Evolutionary conservation across 257 asterid genomes (phyloP).

Genomic region (Linaria vulgaris): DNA sequence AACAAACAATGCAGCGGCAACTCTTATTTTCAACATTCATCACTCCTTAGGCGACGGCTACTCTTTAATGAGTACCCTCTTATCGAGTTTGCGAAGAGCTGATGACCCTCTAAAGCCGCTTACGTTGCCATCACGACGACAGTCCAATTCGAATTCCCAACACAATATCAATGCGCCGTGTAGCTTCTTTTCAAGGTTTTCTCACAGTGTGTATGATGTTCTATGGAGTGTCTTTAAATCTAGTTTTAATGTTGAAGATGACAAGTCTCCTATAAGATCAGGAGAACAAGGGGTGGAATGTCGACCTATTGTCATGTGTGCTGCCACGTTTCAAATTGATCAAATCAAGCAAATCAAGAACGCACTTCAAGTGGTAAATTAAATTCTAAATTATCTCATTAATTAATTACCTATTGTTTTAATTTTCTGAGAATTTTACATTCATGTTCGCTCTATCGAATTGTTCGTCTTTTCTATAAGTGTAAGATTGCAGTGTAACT

Average conservation of each 20-base stretch:
- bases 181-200: not conserved
- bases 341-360: slow-evolving; percentile 29
- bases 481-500: too few relatives aligned
- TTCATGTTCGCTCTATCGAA: too few relatives aligned
- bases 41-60: slow-evolving; percentile 42
- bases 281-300: slow-evolving; percentile 26
- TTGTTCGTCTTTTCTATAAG: too few relatives aligned
- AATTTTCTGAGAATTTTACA: too few relatives aligned
- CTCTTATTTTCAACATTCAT: slow-evolving; percentile 28
- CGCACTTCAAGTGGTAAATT: slow-evolving; percentile 27
- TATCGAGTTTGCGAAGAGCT: slow-evolving; percentile 33
- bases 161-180: not conserved
- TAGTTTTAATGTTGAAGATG: slow-evolving; percentile 27
- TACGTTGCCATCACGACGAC: slow-evolving; percentile 30
- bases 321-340: slow-evolving; percentile 21
- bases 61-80: slow-evolving; percentile 33
- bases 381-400: too few relatives aligned
- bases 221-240: slow-evolving; percentile 27
- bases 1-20: slow-evolving; percentile 29
- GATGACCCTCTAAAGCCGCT: slow-evolving; percentile 32
- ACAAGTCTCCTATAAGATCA: slow-evolving; percentile 25
- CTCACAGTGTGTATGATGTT: slow-evolving; percentile 22
- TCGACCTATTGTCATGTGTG: slow-evolving; percentile 16
- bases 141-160: not conserved
- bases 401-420: too few relatives aligned